These are phyloP conservation scores for Stachybotrys echinatus DNA, from an alignment of 2,329 filamentous ascomycete species.

Conservation along the genomic window DNA sequence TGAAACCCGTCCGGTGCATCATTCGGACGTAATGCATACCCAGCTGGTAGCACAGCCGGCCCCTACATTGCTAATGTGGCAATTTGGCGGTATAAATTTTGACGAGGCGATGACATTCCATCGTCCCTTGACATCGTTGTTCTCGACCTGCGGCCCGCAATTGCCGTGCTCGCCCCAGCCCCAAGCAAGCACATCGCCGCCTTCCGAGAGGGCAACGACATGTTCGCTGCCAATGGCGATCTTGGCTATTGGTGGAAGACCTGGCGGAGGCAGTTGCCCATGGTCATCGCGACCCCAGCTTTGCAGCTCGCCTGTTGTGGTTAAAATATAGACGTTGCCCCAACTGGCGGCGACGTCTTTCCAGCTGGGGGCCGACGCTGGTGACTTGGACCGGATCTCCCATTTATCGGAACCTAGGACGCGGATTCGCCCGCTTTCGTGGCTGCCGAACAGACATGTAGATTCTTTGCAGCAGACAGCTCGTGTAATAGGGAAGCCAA, in stretches of 20 bases:
- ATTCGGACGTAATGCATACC: conserved; percentile 45
- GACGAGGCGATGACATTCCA: conserved; percentile 63
- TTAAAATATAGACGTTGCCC: conserved; percentile 72
- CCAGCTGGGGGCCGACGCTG: conserved; percentile 51
- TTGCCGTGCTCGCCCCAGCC: conserved; percentile 99
- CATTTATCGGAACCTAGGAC: conserved; percentile 76
- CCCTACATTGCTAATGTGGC: conserved; percentile 56
- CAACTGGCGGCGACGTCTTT: conserved; percentile 71
- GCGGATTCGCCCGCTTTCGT: conserved; percentile 51
- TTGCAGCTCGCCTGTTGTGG: conserved; percentile 51
- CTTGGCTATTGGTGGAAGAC: conserved; percentile 50
- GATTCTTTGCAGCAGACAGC: conserved; percentile 82
- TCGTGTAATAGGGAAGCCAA: conserved; percentile 57
- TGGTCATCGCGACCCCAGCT: conserved; percentile 85
- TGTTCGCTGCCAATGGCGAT: conserved; percentile 92
- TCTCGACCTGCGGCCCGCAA: conserved; percentile 65
- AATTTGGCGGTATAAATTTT: conserved; percentile 44
- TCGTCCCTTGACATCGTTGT: conserved; percentile 62
- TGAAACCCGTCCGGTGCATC: neutral
- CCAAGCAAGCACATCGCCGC: conserved; percentile 72
- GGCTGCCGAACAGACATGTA: conserved; percentile 62
- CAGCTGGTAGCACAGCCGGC: conserved; percentile 92
- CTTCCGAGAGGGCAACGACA: conserved; percentile 62
- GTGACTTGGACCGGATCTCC: conserved; percentile 54
- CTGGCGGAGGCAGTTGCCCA: conserved; percentile 66